These are phyloP conservation scores for Plasmodium reichenowi DNA, from an alignment of 169 alveolate genomes.

Conservation along the genomic window DNA sequence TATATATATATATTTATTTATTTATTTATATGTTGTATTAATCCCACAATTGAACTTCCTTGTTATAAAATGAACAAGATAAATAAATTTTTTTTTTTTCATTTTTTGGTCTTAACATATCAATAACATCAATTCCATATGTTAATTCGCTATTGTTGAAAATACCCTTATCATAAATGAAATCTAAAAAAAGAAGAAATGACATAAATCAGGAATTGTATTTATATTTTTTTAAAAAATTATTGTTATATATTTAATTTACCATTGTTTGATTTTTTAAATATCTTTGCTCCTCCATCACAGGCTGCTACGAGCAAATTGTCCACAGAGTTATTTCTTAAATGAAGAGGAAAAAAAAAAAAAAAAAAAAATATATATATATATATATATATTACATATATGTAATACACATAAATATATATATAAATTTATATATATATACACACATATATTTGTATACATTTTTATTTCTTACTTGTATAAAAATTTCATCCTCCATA, in stretches of 20 bases:
- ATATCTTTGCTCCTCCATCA: slow-evolving; percentile 67
- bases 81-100: slow-evolving; percentile 68
- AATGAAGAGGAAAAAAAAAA: not conserved
- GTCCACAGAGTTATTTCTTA: slow-evolving; percentile 21
- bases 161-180: slow-evolving; percentile 40
- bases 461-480: slow-evolving; percentile 30
- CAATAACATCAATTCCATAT: slow-evolving; percentile 57
- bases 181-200: slow-evolving; percentile 24
- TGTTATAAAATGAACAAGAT: slow-evolving; percentile 72
- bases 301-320: slow-evolving; percentile 63
- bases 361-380: not conserved
- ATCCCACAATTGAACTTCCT: slow-evolving; percentile 63
- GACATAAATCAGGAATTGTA: slow-evolving; percentile 3
- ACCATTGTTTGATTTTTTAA: slow-evolving; percentile 63
- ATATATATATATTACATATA: not conserved
- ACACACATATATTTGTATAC: not conserved
- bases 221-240: not conserved
- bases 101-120: slow-evolving; percentile 26
- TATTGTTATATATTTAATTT: not conserved
- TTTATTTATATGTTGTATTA: not conserved
- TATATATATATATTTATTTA: not conserved
- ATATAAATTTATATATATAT: not conserved
- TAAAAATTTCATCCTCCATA: slow-evolving; percentile 65
- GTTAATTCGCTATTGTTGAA: slow-evolving; percentile 44
- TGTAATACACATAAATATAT: not conserved